phyloP scores from a whole-genome alignment of 805 yeast species.

The Candida corydali region DNA sequence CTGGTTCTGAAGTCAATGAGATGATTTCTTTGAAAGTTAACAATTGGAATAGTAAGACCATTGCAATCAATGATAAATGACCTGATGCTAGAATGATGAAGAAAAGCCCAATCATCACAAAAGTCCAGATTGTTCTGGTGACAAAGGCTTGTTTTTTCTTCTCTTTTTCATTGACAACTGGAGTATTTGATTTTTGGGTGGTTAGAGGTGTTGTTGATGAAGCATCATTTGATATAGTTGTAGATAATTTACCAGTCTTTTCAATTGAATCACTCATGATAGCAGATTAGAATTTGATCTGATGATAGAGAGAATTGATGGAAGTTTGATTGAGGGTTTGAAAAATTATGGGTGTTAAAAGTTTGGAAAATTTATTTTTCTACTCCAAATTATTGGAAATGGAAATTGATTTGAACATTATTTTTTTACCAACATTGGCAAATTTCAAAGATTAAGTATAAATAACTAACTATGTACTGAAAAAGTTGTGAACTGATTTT shows the following conservation, averaged over 20 bases:
- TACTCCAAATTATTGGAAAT: background rate
- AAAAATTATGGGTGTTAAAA: too few species aligned
- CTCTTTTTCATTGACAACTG: constrained; percentile 41
- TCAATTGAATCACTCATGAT: constrained; percentile 2
- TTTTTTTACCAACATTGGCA: background rate
- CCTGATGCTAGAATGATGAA: constrained; percentile 74
- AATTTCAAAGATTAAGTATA: too few species aligned
- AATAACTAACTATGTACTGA: too few species aligned
- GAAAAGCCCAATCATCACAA: constrained; percentile 81
- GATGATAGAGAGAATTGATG: too few species aligned
- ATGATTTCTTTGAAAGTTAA: constrained; percentile 90
- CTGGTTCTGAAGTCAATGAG: constrained; percentile 77
- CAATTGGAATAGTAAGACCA: constrained; percentile 71
- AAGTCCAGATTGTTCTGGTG: constrained; percentile 87
- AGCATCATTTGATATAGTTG: background rate
- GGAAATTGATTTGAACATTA: background rate
- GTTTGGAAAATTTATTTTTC: too few species aligned
- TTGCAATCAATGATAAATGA: constrained; percentile 71
- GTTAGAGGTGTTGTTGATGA: background rate
- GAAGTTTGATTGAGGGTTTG: background rate
- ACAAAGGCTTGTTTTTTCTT: constrained; percentile 79
- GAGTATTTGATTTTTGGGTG: background rate
- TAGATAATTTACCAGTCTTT: background rate
- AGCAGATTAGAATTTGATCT: background rate
- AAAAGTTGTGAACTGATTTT: too few species aligned